Percentiles rank a stretch among this genome's conserved stretches.
Conservation (phyloP, 139 green algal species). For the Picochlorum sp. region DNA sequence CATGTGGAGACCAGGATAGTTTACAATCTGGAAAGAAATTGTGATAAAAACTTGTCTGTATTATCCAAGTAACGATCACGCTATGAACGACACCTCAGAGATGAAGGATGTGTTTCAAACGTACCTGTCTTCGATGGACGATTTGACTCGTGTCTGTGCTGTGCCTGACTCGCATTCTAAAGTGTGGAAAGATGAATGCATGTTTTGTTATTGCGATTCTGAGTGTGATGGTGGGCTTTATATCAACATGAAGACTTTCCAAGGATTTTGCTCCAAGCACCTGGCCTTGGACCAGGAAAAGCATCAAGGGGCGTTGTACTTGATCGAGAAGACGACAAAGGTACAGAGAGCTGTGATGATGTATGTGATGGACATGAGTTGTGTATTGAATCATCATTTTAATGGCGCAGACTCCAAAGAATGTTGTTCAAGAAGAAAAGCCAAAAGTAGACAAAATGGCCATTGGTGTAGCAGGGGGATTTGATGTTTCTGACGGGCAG, state of each 20-base stretch:
- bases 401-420: background rate
- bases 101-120: background rate
- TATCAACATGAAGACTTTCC: constrained; percentile 73
- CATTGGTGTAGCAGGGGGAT: constrained; percentile 42
- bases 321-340: constrained; percentile 60
- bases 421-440: constrained; percentile 2
- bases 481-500: too few relatives aligned
- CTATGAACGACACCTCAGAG: background rate
- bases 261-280: constrained; percentile 65
- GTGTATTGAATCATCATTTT: background rate
- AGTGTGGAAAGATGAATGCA: constrained; percentile 91
- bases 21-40: too few relatives aligned
- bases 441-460: constrained; percentile 44
- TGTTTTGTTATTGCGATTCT: constrained; percentile 75
- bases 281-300: constrained; percentile 64
- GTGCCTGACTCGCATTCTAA: constrained; percentile 36
- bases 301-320: constrained; percentile 65
- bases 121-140: background rate
- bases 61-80: too few relatives aligned
- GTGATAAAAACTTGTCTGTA: too few relatives aligned
- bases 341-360: constrained; percentile 19
- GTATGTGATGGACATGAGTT: background rate
- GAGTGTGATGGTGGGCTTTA: constrained; percentile 72
- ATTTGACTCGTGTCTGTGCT: background rate
- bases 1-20: too few relatives aligned